A percentile compares a stretch with the other conserved stretches of the same genome.
Evolutionary conservation across 2,329 filamentous ascomycete species (phyloP).

Genomic region (Diaporthe sp.): DNA sequence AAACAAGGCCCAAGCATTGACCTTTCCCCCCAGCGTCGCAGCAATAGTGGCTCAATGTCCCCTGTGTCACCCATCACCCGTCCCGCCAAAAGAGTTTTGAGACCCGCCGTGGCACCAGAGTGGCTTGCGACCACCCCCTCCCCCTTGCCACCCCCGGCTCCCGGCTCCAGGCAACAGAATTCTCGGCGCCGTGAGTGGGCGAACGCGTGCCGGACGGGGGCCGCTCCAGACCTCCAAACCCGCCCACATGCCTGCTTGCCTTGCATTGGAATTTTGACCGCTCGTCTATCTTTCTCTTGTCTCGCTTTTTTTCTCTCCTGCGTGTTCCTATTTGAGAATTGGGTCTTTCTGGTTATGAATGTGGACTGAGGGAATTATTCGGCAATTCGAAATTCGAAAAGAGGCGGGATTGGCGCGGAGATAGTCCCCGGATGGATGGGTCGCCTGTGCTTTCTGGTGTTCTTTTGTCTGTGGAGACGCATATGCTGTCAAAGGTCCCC

Average conservation of each 20-base stretch:
- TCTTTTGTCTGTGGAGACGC: background rate
- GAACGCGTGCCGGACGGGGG: background rate
- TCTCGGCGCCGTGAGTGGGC: slow-evolving; percentile 32
- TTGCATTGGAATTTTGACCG: background rate
- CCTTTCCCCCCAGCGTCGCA: background rate
- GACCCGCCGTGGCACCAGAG: slow-evolving; percentile 27
- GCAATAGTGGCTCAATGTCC: background rate
- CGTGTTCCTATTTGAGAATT: background rate
- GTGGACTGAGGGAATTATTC: slow-evolving; percentile 1
- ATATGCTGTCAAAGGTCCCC: background rate
- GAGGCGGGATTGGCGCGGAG: background rate
- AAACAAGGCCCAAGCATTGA: background rate
- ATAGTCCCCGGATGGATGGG: background rate
- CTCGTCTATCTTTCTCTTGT: background rate
- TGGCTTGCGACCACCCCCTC: slow-evolving; percentile 19
- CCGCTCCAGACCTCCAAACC: background rate
- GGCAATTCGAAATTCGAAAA: background rate
- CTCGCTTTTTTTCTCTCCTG: background rate
- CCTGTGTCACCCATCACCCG: background rate
- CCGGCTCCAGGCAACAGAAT: slow-evolving; percentile 37
- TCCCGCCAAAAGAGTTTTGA: background rate
- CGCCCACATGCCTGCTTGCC: slow-evolving; percentile 18
- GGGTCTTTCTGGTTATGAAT: background rate
- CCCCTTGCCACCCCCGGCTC: slow-evolving; percentile 6
- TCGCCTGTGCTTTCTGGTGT: background rate